phyloP scores from a whole-genome alignment of 805 yeast species.

The Torulaspora indica region DNA sequence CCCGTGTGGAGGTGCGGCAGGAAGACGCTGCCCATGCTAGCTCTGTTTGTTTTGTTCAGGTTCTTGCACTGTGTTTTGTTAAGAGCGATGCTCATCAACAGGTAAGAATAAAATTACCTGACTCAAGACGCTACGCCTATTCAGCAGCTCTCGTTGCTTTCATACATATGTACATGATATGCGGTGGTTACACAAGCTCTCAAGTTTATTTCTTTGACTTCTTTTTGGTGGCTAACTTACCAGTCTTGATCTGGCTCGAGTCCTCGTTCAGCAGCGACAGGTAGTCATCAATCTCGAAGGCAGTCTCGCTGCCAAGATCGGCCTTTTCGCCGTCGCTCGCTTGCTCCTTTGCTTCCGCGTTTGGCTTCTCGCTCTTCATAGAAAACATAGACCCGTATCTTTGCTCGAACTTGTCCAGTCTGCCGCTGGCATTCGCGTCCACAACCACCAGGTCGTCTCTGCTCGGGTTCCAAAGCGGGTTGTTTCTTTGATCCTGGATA shows the following conservation, averaged over 20 bases:
- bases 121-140: too few relatives aligned
- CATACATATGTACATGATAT: slow-evolving; percentile 7
- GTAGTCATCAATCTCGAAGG: slow-evolving; percentile 34
- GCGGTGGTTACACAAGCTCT: neutral
- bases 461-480: slow-evolving; percentile 83
- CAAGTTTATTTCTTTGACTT: slow-evolving; percentile 24
- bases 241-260: slow-evolving; percentile 31
- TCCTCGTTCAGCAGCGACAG: slow-evolving; percentile 31
- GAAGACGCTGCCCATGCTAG: slow-evolving; percentile 69
- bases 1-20: slow-evolving; percentile 78
- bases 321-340: slow-evolving; percentile 3
- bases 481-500: slow-evolving; percentile 84
- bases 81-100: neutral
- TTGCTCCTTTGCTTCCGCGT: neutral
- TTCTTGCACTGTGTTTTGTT: neutral
- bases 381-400: slow-evolving; percentile 51
- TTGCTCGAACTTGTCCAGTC: slow-evolving; percentile 66
- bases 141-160: neutral
- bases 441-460: slow-evolving; percentile 68
- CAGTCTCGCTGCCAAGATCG: slow-evolving; percentile 12
- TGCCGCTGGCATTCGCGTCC: slow-evolving; percentile 82
- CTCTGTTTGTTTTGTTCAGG: neutral
- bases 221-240: slow-evolving; percentile 32
- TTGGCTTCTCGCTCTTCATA: slow-evolving; percentile 29
- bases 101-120: neutral